Percentiles rank a stretch among this genome's conserved stretches.
These are phyloP conservation scores for Claviceps cyperi DNA, from an alignment of 2,329 filamentous ascomycete species.

Conservation along the genomic window DNA sequence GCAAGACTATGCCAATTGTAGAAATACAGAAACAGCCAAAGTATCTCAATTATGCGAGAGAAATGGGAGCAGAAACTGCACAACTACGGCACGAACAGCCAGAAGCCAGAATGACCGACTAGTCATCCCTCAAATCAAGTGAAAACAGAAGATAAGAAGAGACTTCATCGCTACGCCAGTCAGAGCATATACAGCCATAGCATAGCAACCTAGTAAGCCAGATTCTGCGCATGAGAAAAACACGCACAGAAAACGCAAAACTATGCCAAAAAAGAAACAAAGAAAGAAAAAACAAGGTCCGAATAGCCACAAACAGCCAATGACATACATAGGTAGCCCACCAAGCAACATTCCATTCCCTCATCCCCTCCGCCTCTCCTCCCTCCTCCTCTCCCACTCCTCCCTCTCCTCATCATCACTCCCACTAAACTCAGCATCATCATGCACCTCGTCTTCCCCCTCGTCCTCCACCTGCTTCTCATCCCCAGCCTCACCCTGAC, in stretches of 20 bases:
- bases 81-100: too few relatives aligned
- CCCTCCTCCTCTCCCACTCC: constrained; percentile 41
- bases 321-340: background rate
- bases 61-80: too few relatives aligned
- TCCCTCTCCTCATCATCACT: constrained; percentile 51
- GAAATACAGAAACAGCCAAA: too few relatives aligned
- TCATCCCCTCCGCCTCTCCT: constrained; percentile 20
- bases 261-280: background rate
- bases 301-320: background rate
- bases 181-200: too few relatives aligned
- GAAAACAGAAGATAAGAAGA: too few relatives aligned
- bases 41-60: too few relatives aligned
- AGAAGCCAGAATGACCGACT: too few relatives aligned
- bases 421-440: constrained; percentile 47
- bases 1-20: too few relatives aligned
- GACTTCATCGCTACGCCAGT: too few relatives aligned
- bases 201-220: too few relatives aligned
- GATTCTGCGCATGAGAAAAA: background rate
- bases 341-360: background rate
- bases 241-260: background rate
- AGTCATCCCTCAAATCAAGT: too few relatives aligned
- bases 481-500: too few relatives aligned
- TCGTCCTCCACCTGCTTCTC: background rate
- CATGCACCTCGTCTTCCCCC: constrained; percentile 23
- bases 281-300: background rate